phyloP scores from a whole-genome alignment of 495 filamentous ascomycete species.

The Amorphotheca resinae region DNA sequence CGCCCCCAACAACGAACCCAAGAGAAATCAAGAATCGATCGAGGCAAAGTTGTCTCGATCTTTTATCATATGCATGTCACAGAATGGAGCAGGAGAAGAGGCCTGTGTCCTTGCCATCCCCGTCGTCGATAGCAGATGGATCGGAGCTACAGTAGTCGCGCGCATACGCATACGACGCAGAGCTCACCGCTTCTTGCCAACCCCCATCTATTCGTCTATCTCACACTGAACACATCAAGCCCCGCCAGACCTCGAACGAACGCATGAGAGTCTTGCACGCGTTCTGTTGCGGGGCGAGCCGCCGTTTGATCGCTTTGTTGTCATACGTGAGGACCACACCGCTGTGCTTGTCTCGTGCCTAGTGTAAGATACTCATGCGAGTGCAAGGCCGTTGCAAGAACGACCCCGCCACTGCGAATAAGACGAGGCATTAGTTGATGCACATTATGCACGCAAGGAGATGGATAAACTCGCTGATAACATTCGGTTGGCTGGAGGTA shows the following conservation, averaged over 20 bases:
- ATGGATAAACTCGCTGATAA: slow-evolving; percentile 6
- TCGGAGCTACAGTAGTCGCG: no score
- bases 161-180: no score
- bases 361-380: not conserved
- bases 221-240: not conserved
- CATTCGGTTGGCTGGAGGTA: slow-evolving; percentile 7
- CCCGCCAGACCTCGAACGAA: slow-evolving; percentile 1
- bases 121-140: no score
- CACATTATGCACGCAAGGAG: slow-evolving; percentile 11
- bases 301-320: slow-evolving; percentile 13
- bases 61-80: no score
- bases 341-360: slow-evolving; percentile 4
- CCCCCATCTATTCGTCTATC: not conserved
- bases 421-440: slow-evolving; percentile 15
- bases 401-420: slow-evolving; percentile 7
- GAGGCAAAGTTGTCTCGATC: no score
- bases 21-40: no score
- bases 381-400: slow-evolving; percentile 7
- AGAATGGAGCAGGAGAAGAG: no score
- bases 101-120: no score
- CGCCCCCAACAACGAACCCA: no score
- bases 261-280: slow-evolving; percentile 8
- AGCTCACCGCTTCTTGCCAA: not conserved
- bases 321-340: slow-evolving; percentile 7
- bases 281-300: slow-evolving; percentile 15